These are phyloP conservation scores for Pseudisothecium myosuroides DNA, from an alignment of 225 moss, liverwort and hornwort genomes.

Conservation along the genomic window DNA sequence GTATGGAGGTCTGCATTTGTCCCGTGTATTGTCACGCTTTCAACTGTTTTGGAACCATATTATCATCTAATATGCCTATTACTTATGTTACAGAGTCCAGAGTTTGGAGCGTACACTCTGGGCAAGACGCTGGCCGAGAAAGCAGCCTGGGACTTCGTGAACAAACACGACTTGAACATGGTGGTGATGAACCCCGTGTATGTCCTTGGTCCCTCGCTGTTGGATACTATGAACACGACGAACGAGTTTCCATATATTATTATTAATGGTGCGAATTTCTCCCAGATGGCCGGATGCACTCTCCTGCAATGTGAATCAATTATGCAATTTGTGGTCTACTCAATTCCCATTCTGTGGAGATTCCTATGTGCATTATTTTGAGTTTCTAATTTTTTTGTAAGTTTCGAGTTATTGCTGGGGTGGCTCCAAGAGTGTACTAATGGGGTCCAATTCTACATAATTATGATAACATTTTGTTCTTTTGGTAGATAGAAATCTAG, in stretches of 20 bases:
- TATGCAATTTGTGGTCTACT: neutral
- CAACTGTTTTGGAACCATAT: neutral
- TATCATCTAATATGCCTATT: neutral
- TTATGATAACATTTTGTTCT: neutral
- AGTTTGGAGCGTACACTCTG: neutral
- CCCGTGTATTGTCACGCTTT: neutral
- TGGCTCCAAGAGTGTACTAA: neutral
- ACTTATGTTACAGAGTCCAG: neutral
- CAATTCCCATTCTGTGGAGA: neutral
- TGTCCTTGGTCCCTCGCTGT: constrained; percentile 35
- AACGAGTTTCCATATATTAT: neutral
- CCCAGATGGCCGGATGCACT: neutral
- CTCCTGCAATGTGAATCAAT: neutral
- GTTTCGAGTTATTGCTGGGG: no score
- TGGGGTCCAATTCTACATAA: no score
- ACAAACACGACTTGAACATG: constrained; percentile 43
- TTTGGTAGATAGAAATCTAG: neutral
- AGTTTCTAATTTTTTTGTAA: no score
- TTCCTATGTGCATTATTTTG: neutral
- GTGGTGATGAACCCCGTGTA: constrained; percentile 32
- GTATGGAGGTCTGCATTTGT: neutral
- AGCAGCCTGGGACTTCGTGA: constrained; percentile 61
- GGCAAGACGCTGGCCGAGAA: constrained; percentile 55
- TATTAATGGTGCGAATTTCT: neutral
- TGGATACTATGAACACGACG: constrained; percentile 28